Evolutionary conservation across 2,329 filamentous ascomycete species (phyloP).

Genomic region (Triangularia verruculosa): DNA sequence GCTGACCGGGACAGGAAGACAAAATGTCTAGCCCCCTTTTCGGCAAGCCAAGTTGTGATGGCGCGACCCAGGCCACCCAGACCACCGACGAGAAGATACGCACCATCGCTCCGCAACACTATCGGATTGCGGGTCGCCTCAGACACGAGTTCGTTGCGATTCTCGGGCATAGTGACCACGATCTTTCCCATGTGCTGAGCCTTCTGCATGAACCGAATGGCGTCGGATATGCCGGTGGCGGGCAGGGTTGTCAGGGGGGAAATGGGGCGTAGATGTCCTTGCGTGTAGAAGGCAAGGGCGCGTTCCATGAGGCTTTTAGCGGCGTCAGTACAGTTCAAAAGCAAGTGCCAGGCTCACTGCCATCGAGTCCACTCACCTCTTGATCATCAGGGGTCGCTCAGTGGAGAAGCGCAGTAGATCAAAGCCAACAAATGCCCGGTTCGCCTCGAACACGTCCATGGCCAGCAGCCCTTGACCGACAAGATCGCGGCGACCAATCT

Average conservation of each 20-base stretch:
- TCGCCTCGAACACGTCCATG: slow-evolving; percentile 15
- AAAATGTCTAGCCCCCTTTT: slow-evolving; percentile 33
- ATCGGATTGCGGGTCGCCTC: not conserved
- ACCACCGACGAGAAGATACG: slow-evolving; percentile 38
- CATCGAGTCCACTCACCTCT: not conserved
- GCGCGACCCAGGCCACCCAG: slow-evolving; percentile 37
- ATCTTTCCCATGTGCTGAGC: slow-evolving; percentile 44
- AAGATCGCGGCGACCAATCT: slow-evolving; percentile 21
- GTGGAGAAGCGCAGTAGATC: not conserved
- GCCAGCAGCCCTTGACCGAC: slow-evolving; percentile 6
- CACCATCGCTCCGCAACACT: slow-evolving; percentile 15
- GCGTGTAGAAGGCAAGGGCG: slow-evolving; percentile 24
- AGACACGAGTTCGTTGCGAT: not conserved
- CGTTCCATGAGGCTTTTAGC: slow-evolving; percentile 23
- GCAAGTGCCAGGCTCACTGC: not conserved
- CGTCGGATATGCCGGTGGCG: not conserved
- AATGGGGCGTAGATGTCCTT: not conserved
- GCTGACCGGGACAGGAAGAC: slow-evolving; percentile 35
- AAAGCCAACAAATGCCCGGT: slow-evolving; percentile 13
- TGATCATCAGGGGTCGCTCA: not conserved
- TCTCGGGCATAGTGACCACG: slow-evolving; percentile 30
- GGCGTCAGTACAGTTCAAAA: not conserved
- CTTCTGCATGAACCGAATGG: slow-evolving; percentile 39
- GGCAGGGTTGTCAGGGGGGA: not conserved
- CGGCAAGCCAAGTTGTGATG: slow-evolving; percentile 35